Evolutionary conservation across 345 rosid species (phyloP), one percentile per base, ranked within the genome.

Genomic region (Streptanthus diversifolius): DNA sequence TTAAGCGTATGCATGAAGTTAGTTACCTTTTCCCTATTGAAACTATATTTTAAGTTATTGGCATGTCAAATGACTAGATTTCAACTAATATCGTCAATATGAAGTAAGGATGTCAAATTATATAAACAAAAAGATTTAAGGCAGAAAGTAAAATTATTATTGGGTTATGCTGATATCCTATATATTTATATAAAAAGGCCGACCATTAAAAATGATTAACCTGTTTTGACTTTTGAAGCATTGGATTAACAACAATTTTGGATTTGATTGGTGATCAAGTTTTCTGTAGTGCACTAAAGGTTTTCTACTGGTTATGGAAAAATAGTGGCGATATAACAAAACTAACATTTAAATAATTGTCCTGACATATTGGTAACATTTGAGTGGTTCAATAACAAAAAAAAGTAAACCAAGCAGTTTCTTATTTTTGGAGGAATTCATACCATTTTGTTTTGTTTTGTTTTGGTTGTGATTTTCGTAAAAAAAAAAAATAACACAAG

Each of bases 11-110:
- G 66, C 66, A 45, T 57, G 72, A 58, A 74, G 72, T 48, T 58
- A 57, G 36, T 56, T 47, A 30, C 45, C 18, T 55, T 65, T 52
- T 54, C n/a, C 58, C 35, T 65, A 36, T 22, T 64, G 39, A 43
- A 54, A 53, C 3, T 72, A 15, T 32, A 24, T 60, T 7, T 4
- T 3, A 35, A 9, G 33, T 27, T 37, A 25, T 10, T 52, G 57
- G 33, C 52, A 53, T 68, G 79, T 62, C 25, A 54, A 69, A 69
- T 75, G 74, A 75, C 74, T 75, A 68, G 74, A 69, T 63, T 44
- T 43, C 74, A 68, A 75, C 79, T 75, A 35, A 41, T 7, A 49
- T 49, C 18, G 49, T 62, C 49, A 60, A 68, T 33, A 40, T 39
- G 62, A 49, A 39, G 54, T 19, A 73, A 57, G 43, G 32, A 57